Percentiles rank a stretch among this genome's conserved stretches.
Evolutionary conservation across 169 alveolate species (phyloP).

Genomic region (Cryptosporidium sp.): DNA sequence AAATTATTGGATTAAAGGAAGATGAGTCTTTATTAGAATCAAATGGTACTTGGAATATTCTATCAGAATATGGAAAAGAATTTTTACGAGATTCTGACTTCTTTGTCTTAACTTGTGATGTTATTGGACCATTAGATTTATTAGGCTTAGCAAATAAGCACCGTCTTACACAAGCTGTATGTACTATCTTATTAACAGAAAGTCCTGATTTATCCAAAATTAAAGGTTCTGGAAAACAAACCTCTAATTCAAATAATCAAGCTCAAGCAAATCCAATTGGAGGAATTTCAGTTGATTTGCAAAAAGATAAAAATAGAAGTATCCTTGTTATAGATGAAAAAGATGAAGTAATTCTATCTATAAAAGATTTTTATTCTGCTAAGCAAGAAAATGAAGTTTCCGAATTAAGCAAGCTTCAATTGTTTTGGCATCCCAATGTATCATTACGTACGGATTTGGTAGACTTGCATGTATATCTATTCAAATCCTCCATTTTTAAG

Average conservation of each 20-base stretch:
- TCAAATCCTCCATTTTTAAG: slow-evolving; percentile 60
- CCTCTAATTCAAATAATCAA: background rate
- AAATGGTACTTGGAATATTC: slow-evolving; percentile 51
- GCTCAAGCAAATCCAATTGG: slow-evolving; percentile 21
- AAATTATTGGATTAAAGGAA: slow-evolving; percentile 49
- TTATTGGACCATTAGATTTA: slow-evolving; percentile 58
- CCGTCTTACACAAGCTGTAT: slow-evolving; percentile 54
- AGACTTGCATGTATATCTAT: slow-evolving; percentile 62
- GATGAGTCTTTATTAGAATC: slow-evolving; percentile 11
- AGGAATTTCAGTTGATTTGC: slow-evolving; percentile 59
- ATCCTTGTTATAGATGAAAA: slow-evolving; percentile 58
- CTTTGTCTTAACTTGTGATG: slow-evolving; percentile 65
- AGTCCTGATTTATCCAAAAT: background rate
- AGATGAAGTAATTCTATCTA: slow-evolving; percentile 10
- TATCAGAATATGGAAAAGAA: slow-evolving; percentile 28
- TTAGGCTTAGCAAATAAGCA: slow-evolving; percentile 45
- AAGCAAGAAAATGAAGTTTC: slow-evolving; percentile 38
- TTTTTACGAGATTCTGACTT: slow-evolving; percentile 45
- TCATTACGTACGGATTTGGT: slow-evolving; percentile 26
- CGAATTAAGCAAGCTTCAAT: slow-evolving; percentile 48
- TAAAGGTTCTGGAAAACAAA: background rate
- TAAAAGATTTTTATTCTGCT: slow-evolving; percentile 59
- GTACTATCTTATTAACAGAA: slow-evolving; percentile 33
- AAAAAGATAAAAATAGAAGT: slow-evolving; percentile 40
- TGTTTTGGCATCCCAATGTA: slow-evolving; percentile 64